These are phyloP conservation scores for Euphorbia schlechtendalii DNA, from an alignment of 441 rosid genomes.

Conservation along the genomic window DNA sequence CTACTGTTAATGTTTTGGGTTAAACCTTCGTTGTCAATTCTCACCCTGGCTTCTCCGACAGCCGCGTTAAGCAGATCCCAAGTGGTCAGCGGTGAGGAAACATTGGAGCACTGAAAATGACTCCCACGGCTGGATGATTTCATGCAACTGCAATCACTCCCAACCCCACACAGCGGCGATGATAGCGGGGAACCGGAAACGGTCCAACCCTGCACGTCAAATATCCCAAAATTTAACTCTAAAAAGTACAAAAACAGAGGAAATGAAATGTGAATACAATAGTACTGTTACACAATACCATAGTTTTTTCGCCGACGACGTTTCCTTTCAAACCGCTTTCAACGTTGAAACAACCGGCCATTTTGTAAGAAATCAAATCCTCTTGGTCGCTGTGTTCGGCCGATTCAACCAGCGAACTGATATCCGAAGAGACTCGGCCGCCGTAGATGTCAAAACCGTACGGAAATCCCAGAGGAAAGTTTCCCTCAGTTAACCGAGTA, in stretches of 20 bases:
- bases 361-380: slow-evolving; percentile 36
- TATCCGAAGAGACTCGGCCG: slow-evolving; percentile 38
- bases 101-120: too few species aligned
- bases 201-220: slow-evolving; percentile 29
- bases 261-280: too few species aligned
- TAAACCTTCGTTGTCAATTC: slow-evolving; percentile 27
- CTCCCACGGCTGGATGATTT: slow-evolving; percentile 25
- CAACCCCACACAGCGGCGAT: slow-evolving; percentile 40
- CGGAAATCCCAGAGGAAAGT: slow-evolving; percentile 26
- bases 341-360: slow-evolving; percentile 24
- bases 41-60: slow-evolving; percentile 41
- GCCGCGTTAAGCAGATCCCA: slow-evolving; percentile 58
- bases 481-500: slow-evolving; percentile 12
- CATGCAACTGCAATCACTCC: slow-evolving; percentile 34
- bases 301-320: slow-evolving; percentile 16
- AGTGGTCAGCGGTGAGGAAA: slow-evolving; percentile 34
- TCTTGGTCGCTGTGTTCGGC: slow-evolving; percentile 59
- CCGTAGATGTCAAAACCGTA: slow-evolving; percentile 31
- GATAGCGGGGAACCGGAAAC: slow-evolving; percentile 51
- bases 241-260: too few species aligned
- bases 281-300: slow-evolving; percentile 19
- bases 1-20: slow-evolving; percentile 14
- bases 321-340: too few species aligned
- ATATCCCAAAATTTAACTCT: not conserved
- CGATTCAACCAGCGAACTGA: slow-evolving; percentile 47